phyloP scores from a whole-genome alignment of 177 flowering plant genomes.

The Vitis hybrid region DNA sequence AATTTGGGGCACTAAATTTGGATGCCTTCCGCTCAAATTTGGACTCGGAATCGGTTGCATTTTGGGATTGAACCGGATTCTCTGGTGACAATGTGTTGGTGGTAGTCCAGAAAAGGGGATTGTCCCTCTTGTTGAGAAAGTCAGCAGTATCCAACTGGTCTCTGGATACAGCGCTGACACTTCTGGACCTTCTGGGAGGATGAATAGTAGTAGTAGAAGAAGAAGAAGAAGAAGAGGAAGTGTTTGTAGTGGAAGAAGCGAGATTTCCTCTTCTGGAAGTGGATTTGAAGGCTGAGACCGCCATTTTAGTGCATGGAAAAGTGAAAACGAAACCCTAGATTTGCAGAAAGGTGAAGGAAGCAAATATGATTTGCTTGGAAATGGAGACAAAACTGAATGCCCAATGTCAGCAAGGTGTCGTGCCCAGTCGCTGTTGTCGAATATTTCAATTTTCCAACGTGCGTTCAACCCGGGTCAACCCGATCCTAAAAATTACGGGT shows the following conservation, averaged over 20 bases:
- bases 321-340: no score
- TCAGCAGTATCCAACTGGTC: slow-evolving; percentile 18
- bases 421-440: no score
- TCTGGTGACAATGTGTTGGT: slow-evolving; percentile 22
- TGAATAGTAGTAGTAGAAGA: no score
- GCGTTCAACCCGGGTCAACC: no score
- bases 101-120: slow-evolving; percentile 59
- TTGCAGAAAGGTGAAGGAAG: no score
- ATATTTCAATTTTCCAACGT: no score
- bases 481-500: no score
- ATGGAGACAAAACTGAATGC: no score
- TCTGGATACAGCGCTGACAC: slow-evolving; percentile 60
- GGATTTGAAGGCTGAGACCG: slow-evolving; percentile 68
- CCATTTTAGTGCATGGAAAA: slow-evolving; percentile 27
- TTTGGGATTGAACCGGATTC: not conserved
- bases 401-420: no score
- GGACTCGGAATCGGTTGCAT: not conserved
- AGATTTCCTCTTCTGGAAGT: slow-evolving; percentile 48
- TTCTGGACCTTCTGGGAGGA: slow-evolving; percentile 49
- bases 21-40: not conserved
- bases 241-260: slow-evolving; percentile 9
- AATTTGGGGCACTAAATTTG: not conserved
- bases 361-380: no score
- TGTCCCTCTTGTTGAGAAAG: slow-evolving; percentile 58
- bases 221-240: not conserved